Conservation (phyloP, 1,284 basidiomycete genomes). For the Tilletia horrida region DNA sequence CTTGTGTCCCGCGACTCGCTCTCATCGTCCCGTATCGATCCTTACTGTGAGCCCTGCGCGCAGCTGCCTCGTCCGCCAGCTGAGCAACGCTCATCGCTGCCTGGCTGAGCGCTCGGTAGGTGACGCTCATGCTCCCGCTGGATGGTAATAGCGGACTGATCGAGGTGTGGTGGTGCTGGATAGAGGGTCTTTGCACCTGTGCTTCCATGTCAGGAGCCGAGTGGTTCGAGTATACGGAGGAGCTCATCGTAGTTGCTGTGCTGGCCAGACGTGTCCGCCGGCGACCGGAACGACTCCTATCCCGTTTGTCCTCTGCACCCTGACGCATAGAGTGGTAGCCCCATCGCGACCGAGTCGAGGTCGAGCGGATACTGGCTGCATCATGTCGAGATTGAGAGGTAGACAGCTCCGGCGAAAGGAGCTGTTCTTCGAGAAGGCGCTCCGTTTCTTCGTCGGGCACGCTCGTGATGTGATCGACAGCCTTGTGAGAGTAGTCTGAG, state of each 20-base stretch:
- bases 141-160: background rate
- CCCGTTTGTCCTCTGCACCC: background rate
- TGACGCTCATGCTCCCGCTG: slow-evolving; percentile 15
- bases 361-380: background rate
- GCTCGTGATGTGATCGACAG: background rate
- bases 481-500: slow-evolving; percentile 8
- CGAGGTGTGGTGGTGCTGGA: no score
- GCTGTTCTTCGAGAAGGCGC: slow-evolving; percentile 9
- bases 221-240: background rate
- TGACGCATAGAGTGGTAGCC: slow-evolving; percentile 17
- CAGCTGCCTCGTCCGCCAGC: slow-evolving; percentile 34
- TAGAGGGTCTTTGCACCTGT: no score
- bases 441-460: background rate
- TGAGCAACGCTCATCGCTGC: slow-evolving; percentile 38
- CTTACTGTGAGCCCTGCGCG: slow-evolving; percentile 15
- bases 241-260: background rate
- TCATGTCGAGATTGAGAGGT: slow-evolving; percentile 4
- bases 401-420: background rate
- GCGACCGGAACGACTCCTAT: background rate
- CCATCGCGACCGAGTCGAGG: slow-evolving; percentile 15
- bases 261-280: background rate
- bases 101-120: slow-evolving; percentile 34
- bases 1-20: background rate
- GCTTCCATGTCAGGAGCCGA: no score
- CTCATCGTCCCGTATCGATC: background rate